Base-by-base conservation (phyloP, 495 filamentous ascomycete genomes). In the Hypoxylon fragiforme region DNA sequence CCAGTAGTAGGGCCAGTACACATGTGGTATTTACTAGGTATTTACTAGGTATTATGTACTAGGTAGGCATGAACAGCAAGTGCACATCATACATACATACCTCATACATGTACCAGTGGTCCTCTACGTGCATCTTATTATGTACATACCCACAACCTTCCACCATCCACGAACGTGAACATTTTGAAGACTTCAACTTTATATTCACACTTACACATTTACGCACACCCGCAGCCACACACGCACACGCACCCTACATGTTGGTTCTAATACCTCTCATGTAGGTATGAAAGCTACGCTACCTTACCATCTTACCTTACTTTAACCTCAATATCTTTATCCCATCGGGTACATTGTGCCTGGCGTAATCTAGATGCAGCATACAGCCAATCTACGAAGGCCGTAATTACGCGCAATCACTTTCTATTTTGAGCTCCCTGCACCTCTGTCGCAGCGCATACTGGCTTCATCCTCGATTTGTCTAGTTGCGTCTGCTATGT, bases 361-460 rank as follows among this genome's bases (percentile, higher is more conserved):
- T 53, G 42, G 43, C 32, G 54, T 44, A 28, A 28, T 61, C 57
- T 55, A 51, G 57, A 61, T 55, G 51, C 51, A 55, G 57, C 44
- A 48, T 24, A 44, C 39, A 15, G 31, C 34, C 24, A 37, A 43
- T 31, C 38, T 38, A 40, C 15, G 30, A 37, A 28, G 51, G 47
- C 39, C 42, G 24, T 9, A 30, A 62, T 52, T 55, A 50, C 52
- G 40, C 57, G 57, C 50, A 50, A 55, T 50, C 41, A 56, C 58
- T 62, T 62, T 47, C 58, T 62, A 52, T 56, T 62, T 56, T 47
- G 46, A 62, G 58, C 47, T 42, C 16, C 58, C 46, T 56, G 46
- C 52, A 48, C 52, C 35, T 54, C 47, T 62, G 31, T 37, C 41
- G 45, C 34, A 50, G 44, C 31, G 28, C 22, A 20, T 8, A 11